phyloP scores from a whole-genome alignment of 2,329 filamentous ascomycete species.

The Claviceps sp. region DNA sequence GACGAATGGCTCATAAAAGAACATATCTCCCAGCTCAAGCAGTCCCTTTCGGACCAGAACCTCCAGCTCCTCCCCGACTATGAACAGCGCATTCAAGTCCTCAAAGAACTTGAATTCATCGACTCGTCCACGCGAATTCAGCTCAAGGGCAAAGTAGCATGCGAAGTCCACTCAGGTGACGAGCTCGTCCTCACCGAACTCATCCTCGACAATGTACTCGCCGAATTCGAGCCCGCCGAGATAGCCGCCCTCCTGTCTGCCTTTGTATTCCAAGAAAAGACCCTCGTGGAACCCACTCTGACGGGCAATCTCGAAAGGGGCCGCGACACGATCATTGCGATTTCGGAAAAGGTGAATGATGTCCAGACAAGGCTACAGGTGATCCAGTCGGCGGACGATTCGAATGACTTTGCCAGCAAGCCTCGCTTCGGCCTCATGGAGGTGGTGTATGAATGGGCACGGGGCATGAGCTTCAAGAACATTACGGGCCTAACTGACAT shows the following conservation, averaged over 20 bases:
- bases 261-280: constrained; percentile 98
- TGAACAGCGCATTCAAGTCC: constrained; percentile 81
- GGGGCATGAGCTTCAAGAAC: constrained; percentile 95
- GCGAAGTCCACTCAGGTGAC: constrained; percentile 93
- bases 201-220: constrained; percentile 90
- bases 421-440: constrained; percentile 90
- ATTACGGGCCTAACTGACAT: constrained; percentile 95
- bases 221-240: constrained; percentile 89
- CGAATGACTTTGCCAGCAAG: constrained; percentile 78
- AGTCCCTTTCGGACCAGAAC: constrained; percentile 90
- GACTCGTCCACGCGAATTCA: constrained; percentile 78
- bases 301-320: constrained; percentile 73
- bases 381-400: constrained; percentile 77
- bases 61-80: constrained; percentile 92
- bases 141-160: constrained; percentile 95
- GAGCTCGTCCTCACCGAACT: constrained; percentile 93
- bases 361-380: constrained; percentile 87
- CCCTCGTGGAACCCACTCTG: constrained; percentile 64
- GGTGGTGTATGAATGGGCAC: constrained; percentile 96
- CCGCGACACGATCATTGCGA: constrained; percentile 72
- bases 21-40: constrained; percentile 76
- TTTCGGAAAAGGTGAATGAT: constrained; percentile 84
- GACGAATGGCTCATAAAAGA: constrained; percentile 95
- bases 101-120: constrained; percentile 86
- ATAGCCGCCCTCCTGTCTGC: constrained; percentile 87